Evolutionary conservation across 2,329 filamentous ascomycete genomes (phyloP), one percentile per base, ranked within the genome.

Genomic region (Bipolaris gigantea): DNA sequence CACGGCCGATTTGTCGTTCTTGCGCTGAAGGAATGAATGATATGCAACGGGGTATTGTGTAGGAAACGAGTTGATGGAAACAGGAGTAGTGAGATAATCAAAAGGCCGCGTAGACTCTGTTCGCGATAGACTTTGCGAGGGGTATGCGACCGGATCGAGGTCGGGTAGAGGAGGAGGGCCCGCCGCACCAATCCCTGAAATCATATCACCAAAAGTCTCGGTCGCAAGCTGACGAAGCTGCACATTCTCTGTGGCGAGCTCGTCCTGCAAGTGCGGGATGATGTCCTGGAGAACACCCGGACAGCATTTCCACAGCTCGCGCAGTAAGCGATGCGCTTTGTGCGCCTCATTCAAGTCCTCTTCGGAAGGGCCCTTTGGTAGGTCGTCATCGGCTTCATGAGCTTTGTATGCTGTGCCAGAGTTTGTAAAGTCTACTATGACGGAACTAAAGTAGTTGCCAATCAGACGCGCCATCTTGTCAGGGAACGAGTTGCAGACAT

Each of bases 381-480:
- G 70, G n/a, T 77, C 75, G 27, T 78, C 77, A 7, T 77, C 78
- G 8, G 69, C 71, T 21, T 79, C 77, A 33, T 64, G 62, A 11
- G 65, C 62, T 40, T 57, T 59, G 42, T 62, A 63, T 4, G 59
- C 57, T 23, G 40, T 46, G 2, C 62, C 63, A 1, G 61, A 47
- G 34, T 60, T 67, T 79, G 84, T 34, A 87, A 92, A 89, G 69
- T 97, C 92, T 57, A 97, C 86, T 53, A 99, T 95, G 47, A 97
- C 92, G 52, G 96, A 92, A 75, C 92, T 96, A 73, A 99, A 99
- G 73, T 97, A 99, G 69, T 96, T 92, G 62, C 91, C 93, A 51
- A 97, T 88, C 63, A 95, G 91, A 57, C 92, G 88, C 1, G 91
- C 88, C 93, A 99, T 97, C 75, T 95, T 95, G 64, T 97, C 93